A percentile compares a stretch with the other conserved stretches of the same genome.
phyloP scores from a whole-genome alignment of 192 early-diverging fungal genomes.

The Coemansia sp. region DNA sequence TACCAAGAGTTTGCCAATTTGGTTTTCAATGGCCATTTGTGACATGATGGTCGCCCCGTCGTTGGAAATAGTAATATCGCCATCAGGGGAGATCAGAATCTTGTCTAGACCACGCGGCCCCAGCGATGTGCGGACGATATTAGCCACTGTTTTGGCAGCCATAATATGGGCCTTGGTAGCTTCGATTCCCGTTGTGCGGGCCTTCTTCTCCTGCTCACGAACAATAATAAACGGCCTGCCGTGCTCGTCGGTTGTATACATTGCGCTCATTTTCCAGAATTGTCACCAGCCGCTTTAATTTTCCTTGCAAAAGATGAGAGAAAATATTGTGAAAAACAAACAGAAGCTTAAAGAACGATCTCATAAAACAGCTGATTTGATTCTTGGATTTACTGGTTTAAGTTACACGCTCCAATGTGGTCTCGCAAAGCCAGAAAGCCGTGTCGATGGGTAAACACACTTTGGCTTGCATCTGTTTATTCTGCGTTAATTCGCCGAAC shows the following conservation, averaged over 20 bases:
- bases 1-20: conserved; percentile 97
- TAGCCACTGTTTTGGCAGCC: conserved; percentile 94
- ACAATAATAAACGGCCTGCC: conserved; percentile 96
- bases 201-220: conserved; percentile 92
- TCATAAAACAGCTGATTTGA: too few species aligned
- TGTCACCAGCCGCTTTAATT: too few species aligned
- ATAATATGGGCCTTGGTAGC: conserved; percentile 98
- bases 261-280: too few species aligned
- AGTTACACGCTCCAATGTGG: too few species aligned
- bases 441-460: too few species aligned
- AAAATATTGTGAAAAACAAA: too few species aligned
- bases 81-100: conserved; percentile 98
- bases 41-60: conserved; percentile 98
- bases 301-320: too few species aligned
- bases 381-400: too few species aligned
- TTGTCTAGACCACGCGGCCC: conserved; percentile 99
- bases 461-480: too few species aligned
- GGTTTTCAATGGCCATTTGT: conserved; percentile 98
- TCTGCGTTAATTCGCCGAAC: too few species aligned
- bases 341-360: too few species aligned
- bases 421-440: too few species aligned
- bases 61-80: conserved; percentile 98
- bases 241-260: conserved; percentile 6
- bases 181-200: conserved; percentile 84
- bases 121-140: conserved; percentile 96